Evolutionary conservation across 2,329 filamentous ascomycete species (phyloP), one percentile per base, ranked within the genome.

Genomic region (Iodosphaeria phyllophila): DNA sequence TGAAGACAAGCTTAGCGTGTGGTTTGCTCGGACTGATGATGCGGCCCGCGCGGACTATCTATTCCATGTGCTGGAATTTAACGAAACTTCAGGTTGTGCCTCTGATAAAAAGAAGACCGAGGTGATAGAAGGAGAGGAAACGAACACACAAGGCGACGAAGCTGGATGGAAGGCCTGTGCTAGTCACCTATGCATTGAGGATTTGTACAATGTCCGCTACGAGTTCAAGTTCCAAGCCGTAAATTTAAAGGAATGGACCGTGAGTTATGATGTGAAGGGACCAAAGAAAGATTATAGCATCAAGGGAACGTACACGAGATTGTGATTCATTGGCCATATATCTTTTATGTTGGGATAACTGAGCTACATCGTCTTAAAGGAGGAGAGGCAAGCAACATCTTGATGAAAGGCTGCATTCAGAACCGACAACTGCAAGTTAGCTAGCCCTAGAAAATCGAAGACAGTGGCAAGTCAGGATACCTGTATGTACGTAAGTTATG

Each of bases 241-340:
- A 2, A 61, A 61, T 21, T 36, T 80, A 34, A 42, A 43, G 26
- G 46, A 55, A 14, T 79, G 73, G 64, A 58, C 46, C 16, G 53
- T 76, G 22, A 60, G 53, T 26, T 79, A 80, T 36, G 58, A 55
- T 2, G 76, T 82, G 2, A 65, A 61, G 14, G 77, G 76, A 0
- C 76, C 75, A 3, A 68, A 68, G 42, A 83, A 83, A 48, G 70
- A 82, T 39, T 83, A 83, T 39, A 64, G 51, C 0, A 69, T 74
- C 26, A 44, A 50, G 6, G 65, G 64, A 2, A 43, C 41, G 1
- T 74, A 72, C 40, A 56, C 35, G 21, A 46, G 64, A 27, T 48
- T 28, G 28, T 12, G 16, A 7, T 12, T 25, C 13, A n/a, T n/a
- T n/a, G n/a, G n/a, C n/a, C n/a, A n/a, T n/a, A n/a, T n/a, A n/a